Evolutionary conservation across 176 grass and related monocot genomes (phyloP).

Genomic region (Oryza punctata): DNA sequence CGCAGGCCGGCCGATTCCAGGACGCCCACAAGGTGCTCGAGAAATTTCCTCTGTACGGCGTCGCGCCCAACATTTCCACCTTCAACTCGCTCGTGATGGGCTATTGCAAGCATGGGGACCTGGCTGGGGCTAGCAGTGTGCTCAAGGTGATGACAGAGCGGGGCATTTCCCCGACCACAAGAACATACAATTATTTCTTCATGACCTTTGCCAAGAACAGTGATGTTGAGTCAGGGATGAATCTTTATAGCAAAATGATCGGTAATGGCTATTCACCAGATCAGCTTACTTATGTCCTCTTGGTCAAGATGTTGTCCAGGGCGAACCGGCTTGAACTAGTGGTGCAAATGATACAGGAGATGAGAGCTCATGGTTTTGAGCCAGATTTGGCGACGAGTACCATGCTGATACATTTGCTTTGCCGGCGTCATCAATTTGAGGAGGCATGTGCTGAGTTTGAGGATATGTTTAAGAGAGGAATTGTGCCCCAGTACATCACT

Average conservation of each 20-base stretch:
- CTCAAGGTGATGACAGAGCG: constrained; percentile 70
- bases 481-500: constrained; percentile 84
- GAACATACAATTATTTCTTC: constrained; percentile 88
- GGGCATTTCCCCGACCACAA: constrained; percentile 62
- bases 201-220: constrained; percentile 57
- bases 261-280: constrained; percentile 59
- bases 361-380: constrained; percentile 64
- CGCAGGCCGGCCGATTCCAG: constrained; percentile 57
- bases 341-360: constrained; percentile 68
- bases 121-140: constrained; percentile 58
- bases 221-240: constrained; percentile 72
- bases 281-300: constrained; percentile 60
- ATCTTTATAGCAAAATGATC: constrained; percentile 83
- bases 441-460: constrained; percentile 72
- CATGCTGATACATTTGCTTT: constrained; percentile 87
- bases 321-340: constrained; percentile 60
- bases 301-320: constrained; percentile 80
- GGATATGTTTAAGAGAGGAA: constrained; percentile 67
- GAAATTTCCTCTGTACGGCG: constrained; percentile 78
- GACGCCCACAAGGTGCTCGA: constrained; percentile 79
- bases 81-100: constrained; percentile 82
- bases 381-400: constrained; percentile 72
- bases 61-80: constrained; percentile 68
- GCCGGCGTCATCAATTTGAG: constrained; percentile 49
- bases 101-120: constrained; percentile 67